Evolutionary conservation across 2,329 filamentous ascomycete species (phyloP), one percentile per base, ranked within the genome.

Genomic region (Fusarium pininemorale): DNA sequence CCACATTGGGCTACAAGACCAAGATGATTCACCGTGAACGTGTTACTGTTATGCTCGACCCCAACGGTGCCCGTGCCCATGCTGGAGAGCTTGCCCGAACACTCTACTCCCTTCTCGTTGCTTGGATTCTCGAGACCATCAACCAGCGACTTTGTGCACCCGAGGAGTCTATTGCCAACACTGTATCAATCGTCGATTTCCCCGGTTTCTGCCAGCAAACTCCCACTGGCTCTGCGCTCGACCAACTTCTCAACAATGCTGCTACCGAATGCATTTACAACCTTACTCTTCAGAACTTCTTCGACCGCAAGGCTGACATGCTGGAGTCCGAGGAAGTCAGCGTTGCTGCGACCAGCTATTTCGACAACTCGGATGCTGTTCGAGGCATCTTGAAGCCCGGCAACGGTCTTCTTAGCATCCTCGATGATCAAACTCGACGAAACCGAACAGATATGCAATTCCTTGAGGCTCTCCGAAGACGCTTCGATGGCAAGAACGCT

Each of bases 41-140:
- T 62, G 96, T 99, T n/a, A 99, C 96, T 0, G 94, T 99, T 74
- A 97, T 99, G 95, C 89, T 99, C 39, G 96, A 99, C 80, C 94
- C 96, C 12, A 91, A 91, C 65, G 96, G 96, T 44, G 96, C 96
- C 51, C 92, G 95, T 57, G 92, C 91, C 44, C 98, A 98, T 77
- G 96, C 96, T 22, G 95, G 98, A 79, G 96, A 98, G 82, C 89
- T 99, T 55, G 95, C 96, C 9, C 90, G 96, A 58, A 98, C 96
- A 1, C 86, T 99, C 1, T 99, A 99, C 84, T 96, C 95, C 10
- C 90, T 99, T 14, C 87, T 99, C 12, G 96, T 98, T 20, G 95
- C 96, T 22, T 98, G 95, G 82, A 91, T 99, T 44, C 94, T 98
- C 77, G 96, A 99, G 84, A 92, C 88, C 66, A 93, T 98, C 81